Conservation (phyloP, 2,329 filamentous ascomycete species). For the Xylariaceae sp. region DNA sequence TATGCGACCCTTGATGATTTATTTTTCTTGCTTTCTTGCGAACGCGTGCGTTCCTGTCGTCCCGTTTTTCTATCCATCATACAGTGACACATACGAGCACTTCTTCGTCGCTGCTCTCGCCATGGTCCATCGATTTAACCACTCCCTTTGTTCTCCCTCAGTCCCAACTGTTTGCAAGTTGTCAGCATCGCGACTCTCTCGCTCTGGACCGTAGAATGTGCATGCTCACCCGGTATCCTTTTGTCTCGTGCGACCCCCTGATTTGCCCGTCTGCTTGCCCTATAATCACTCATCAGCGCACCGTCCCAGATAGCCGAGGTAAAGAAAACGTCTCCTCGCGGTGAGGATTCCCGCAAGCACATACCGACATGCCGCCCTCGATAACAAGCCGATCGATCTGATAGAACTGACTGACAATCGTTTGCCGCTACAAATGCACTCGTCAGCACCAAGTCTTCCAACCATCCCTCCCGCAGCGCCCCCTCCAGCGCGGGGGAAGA, state of each 20-base stretch:
- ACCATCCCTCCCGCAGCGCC: neutral
- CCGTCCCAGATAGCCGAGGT: neutral
- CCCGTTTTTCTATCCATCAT: neutral
- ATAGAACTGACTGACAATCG: conserved; percentile 90
- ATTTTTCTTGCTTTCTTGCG: neutral
- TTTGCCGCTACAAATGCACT: conserved; percentile 67
- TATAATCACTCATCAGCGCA: conserved; percentile 27
- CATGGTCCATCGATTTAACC: neutral
- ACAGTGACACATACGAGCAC: neutral
- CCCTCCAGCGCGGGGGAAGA: neutral
- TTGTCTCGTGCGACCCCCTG: conserved; percentile 64
- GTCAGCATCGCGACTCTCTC: neutral
- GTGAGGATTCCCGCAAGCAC: conserved; percentile 27
- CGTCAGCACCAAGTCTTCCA: conserved; percentile 5
- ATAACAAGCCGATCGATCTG: conserved; percentile 88
- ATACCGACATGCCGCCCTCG: conserved; percentile 75
- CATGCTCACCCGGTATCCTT: conserved; percentile 68
- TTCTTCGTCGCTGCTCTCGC: neutral
- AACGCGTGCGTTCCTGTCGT: neutral
- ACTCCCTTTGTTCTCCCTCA: neutral
- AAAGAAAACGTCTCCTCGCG: neutral
- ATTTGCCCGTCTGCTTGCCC: conserved; percentile 66
- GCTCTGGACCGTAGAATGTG: neutral
- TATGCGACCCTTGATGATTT: neutral
- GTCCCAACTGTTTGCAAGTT: conserved; percentile 12